A percentile compares a stretch with the other conserved stretches of the same genome.
Conservation (phyloP, 2,329 filamentous ascomycete genomes). For the Rutstroemia sp. region DNA sequence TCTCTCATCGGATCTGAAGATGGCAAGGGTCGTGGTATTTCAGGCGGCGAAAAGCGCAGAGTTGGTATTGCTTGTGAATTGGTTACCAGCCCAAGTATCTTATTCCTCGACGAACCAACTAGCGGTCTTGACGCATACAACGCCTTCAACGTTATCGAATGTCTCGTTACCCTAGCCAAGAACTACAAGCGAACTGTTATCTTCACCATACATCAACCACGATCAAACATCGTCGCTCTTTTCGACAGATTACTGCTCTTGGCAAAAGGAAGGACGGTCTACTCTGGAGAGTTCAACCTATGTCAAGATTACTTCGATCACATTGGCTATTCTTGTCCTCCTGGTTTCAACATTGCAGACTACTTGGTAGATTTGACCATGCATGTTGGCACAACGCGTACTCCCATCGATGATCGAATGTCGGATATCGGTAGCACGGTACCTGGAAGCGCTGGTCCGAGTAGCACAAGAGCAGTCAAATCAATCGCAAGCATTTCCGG, state of each 20-base stretch:
- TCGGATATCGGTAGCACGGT: constrained; percentile 57
- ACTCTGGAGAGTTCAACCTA: constrained; percentile 80
- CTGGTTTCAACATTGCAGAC: constrained; percentile 97
- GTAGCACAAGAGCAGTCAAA: constrained; percentile 82
- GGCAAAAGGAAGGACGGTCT: constrained; percentile 83
- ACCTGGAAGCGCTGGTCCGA: constrained; percentile 65
- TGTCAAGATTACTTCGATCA: constrained; percentile 92
- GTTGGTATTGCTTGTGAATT: constrained; percentile 97
- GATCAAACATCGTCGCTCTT: constrained; percentile 95
- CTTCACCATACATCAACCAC: constrained; percentile 96
- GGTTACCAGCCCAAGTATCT: constrained; percentile 92
- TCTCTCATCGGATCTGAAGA: constrained; percentile 96
- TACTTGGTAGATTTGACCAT: constrained; percentile 97
- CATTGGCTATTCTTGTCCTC: constrained; percentile 86
- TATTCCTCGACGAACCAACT: constrained; percentile 95
- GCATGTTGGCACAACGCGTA: constrained; percentile 66
- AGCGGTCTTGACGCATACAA: constrained; percentile 95
- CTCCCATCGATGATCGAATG: constrained; percentile 48
- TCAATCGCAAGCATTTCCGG: constrained; percentile 81
- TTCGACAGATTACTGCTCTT: constrained; percentile 92
- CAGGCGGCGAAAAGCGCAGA: constrained; percentile 90
- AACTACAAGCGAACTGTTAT: constrained; percentile 95
- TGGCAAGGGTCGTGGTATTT: constrained; percentile 88
- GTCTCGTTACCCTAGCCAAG: constrained; percentile 87
- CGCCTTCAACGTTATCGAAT: constrained; percentile 96